Evolutionary conservation across 805 yeast genomes (phyloP), one percentile per base, ranked within the genome.

Genomic region (Starmerella bombi): DNA sequence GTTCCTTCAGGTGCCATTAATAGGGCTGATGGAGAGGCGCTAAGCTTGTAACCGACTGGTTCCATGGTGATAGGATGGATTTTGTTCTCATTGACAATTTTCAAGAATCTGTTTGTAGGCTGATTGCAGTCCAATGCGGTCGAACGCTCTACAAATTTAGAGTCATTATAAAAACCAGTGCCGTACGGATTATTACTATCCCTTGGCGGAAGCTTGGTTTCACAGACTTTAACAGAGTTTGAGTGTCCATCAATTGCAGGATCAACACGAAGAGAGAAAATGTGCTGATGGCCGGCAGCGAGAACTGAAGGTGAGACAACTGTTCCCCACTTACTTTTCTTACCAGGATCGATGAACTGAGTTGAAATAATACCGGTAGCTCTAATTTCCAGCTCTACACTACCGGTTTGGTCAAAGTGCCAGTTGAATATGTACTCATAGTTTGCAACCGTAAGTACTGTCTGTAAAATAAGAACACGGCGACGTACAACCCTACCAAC

Each of bases 301-400:
- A 78, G 71, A 42, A 77, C 84, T 54, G 77, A 74, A 48, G 84
- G 86, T 25, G 82, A 84, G 43, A 80, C 77, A 42, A 70, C 70
- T 17, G 88, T 80, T 51, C 85, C 85, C 58, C 63, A 65, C 45
- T 80, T 80, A 69, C 74, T 48, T 38, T 77, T 80, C 43, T 69
- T 70, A 53, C 70, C 74, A 50, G 74, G 76, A 46, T 80, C 86
- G 48, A 78, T 74, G 56, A 86, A 86, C 80, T 77, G 78, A 40
- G 91, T 80, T 15, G 88, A 80, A 51, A 80, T 66, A 54, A 80
- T 79, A 67, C 91, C 91, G 41, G 91, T 80, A 43, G 91, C 91
- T 61, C 86, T 72, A 43, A 78, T 77, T 60, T 80, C 84, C 44
- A 80, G 75, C 50, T 75, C 78, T 50, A 80, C 73, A 41, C 75